Conservation (phyloP, 2,329 filamentous ascomycete genomes). For the Phaeosphaeriaceae sp. region DNA sequence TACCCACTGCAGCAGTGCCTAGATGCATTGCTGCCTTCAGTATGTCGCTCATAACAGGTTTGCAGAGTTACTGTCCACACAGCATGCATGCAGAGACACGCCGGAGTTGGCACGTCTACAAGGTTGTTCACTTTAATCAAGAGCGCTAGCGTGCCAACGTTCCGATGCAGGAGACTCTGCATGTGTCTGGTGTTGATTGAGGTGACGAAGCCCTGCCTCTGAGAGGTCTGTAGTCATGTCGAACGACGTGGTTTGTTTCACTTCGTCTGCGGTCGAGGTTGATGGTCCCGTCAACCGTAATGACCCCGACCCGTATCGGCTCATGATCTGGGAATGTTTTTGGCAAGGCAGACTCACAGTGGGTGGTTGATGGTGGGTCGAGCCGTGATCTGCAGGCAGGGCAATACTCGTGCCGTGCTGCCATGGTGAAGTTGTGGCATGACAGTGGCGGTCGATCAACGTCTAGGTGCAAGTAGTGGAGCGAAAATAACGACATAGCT, state of each 20-base stretch:
- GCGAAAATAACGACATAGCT: neutral
- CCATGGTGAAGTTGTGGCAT: neutral
- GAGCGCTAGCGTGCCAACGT: neutral
- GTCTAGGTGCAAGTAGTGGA: neutral
- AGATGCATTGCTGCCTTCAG: neutral
- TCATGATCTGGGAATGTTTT: neutral
- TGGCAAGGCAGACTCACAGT: neutral
- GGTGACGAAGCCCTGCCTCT: neutral
- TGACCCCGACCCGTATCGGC: neutral
- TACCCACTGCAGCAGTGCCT: neutral
- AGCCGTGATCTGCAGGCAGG: neutral
- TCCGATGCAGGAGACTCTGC: neutral
- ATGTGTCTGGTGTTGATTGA: neutral
- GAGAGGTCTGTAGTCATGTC: neutral
- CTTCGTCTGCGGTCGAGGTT: neutral
- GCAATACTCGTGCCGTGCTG: neutral
- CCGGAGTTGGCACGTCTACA: neutral
- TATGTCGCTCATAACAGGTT: neutral
- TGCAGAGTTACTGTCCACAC: neutral
- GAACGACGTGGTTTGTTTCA: neutral
- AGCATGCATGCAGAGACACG: neutral
- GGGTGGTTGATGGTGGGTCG: neutral
- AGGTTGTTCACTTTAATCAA: neutral
- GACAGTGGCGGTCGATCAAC: neutral
- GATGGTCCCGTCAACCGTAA: neutral